Percentiles rank a stretch among this genome's conserved stretches.
These are phyloP conservation scores for Chloranthus sessilifolius DNA, from an alignment of 164 flowering plant species.

Conservation along the genomic window DNA sequence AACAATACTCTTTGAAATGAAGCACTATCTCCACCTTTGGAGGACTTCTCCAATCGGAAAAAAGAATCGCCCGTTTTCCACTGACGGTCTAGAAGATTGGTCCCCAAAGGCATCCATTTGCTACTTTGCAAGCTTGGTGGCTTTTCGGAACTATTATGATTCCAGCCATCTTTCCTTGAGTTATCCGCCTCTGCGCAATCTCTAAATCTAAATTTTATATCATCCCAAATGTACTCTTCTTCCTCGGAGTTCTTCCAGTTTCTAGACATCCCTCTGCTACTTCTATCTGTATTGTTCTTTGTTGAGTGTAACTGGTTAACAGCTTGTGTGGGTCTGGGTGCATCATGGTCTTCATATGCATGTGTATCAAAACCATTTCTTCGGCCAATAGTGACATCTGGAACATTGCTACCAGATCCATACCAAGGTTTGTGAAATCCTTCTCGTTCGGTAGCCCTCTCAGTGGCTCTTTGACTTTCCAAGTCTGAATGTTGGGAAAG, in stretches of 20 bases:
- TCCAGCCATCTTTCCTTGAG: conserved; percentile 42
- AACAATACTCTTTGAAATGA: conserved; percentile 5
- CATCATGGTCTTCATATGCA: conserved; percentile 7
- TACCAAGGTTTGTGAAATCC: conserved; percentile 38
- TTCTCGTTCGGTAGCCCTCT: conserved; percentile 31
- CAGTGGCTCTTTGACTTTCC: conserved; percentile 35
- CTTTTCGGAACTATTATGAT: conserved; percentile 42
- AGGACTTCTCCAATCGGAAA: conserved; percentile 11
- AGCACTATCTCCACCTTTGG: conserved; percentile 5
- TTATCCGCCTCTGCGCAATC: conserved; percentile 32
- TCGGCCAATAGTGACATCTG: conserved; percentile 35
- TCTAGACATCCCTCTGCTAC: conserved; percentile 30
- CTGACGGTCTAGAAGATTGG: conserved; percentile 6
- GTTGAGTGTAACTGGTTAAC: conserved; percentile 25
- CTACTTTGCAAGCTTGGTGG: conserved; percentile 28
- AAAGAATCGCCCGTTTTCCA: conserved; percentile 1
- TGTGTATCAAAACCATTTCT: conserved; percentile 44
- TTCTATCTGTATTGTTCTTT: conserved; percentile 16
- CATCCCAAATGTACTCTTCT: conserved; percentile 90
- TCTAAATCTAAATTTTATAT: conserved; percentile 47
- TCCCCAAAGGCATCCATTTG: conserved; percentile 10
- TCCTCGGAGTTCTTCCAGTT: conserved; percentile 95
- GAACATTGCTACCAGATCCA: conserved; percentile 28
- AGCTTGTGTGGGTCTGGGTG: conserved; percentile 26
- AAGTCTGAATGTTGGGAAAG: conserved; percentile 35